Evolutionary conservation across 202 grass and related monocot species (phyloP), one percentile per base, ranked within the genome.

Genomic region (Cymbopogon flexuosus): DNA sequence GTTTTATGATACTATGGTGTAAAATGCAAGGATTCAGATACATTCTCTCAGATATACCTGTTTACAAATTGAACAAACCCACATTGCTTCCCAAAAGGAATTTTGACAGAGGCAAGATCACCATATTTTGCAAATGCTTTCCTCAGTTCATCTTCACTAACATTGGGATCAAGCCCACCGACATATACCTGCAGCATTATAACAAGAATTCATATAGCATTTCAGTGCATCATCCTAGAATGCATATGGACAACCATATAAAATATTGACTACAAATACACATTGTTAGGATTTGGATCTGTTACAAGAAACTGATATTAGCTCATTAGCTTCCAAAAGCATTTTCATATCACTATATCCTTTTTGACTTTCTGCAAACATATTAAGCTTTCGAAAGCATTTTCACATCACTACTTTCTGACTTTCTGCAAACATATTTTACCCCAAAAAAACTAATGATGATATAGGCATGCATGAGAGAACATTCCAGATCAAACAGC

Each of bases 81-180:
- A 77, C 81, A 94, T 76, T 94, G 88, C 75, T 94, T 94, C 33
- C 92, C 89, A 63, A 87, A 59, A 58, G 89, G 92, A 87, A 94
- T 94, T 83, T 94, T 94, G 30, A 94, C 88, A 85, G 92, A 94
- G 68, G 84, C 84, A 83, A 91, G 76, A 73, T 94, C 92, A 11
- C 89, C 92, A 87, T 91, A 89, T 67, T 87, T 88, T 8, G 84
- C 79, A 89, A 91, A 94, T 70, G 86, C 65, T 83, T 94, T 88
- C 81, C 87, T 94, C 31, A 91, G 70, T 73, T 94, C 92, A 68
- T 89, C 88, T 91, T 91, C 92, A 61, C 81, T 87, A 51, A 89
- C 81, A 11, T 89, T 84, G 34, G 92, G 81, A 30, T 94, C 89
- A 52, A 94, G 92, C 51, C 86, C 84, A 2, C 92, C 92, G 78